Conservation (phyloP, 495 filamentous ascomycete genomes). For the Neurospora hispaniola region DNA sequence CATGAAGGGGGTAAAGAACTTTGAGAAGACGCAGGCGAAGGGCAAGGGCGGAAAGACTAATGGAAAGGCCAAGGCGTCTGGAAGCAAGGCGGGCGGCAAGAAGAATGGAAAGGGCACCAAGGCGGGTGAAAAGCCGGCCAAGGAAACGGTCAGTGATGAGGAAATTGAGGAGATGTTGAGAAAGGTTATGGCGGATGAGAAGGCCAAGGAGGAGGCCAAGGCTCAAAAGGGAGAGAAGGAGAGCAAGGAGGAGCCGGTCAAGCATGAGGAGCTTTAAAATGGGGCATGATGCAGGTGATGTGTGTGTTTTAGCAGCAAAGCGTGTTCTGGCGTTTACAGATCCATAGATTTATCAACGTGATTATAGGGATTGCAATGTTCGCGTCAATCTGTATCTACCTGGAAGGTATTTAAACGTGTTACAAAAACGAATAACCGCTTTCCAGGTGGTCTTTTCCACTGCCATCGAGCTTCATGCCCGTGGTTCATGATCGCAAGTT, state of each 20-base stretch:
- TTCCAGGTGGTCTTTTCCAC: neutral
- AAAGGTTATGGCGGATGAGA: conserved; percentile 21
- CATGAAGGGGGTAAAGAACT: conserved; percentile 57
- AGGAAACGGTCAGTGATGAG: conserved; percentile 31
- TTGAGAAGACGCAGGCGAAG: conserved; percentile 34
- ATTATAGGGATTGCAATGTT: neutral
- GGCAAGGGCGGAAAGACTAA: conserved; percentile 27
- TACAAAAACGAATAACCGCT: neutral
- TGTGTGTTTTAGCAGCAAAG: neutral
- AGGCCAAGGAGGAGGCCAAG: conserved; percentile 21
- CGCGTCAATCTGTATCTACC: neutral
- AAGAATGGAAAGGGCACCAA: conserved; percentile 29
- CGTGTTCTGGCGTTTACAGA: neutral
- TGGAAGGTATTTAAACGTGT: neutral
- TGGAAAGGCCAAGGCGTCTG: conserved; percentile 33
- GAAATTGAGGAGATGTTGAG: conserved; percentile 41
- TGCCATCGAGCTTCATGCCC: neutral
- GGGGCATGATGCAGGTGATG: neutral
- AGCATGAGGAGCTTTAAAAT: conserved; percentile 42
- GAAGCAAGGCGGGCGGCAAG: conserved; percentile 24
- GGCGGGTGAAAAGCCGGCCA: conserved; percentile 17
- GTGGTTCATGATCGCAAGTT: neutral
- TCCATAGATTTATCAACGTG: neutral
- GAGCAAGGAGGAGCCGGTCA: conserved; percentile 17
- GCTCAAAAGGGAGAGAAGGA: conserved; percentile 11